phyloP scores from a whole-genome alignment of 2,329 filamentous ascomycete genomes.

The Curvularia eragrostidis region DNA sequence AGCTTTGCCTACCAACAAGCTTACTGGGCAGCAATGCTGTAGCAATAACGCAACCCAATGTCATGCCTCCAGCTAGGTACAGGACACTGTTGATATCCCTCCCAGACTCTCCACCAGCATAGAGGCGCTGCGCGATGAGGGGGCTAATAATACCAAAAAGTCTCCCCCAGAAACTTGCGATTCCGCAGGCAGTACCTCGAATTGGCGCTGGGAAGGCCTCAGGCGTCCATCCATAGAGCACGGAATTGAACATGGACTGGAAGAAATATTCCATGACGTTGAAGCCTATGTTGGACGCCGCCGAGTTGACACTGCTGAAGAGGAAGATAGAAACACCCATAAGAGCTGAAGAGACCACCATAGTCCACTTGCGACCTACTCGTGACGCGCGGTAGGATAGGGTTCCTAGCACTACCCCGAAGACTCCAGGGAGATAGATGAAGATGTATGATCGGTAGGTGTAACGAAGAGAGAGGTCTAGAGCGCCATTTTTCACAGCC shows the following conservation, averaged over 20 bases:
- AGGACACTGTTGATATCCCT: slow-evolving; percentile 59
- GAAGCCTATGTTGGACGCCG: slow-evolving; percentile 57
- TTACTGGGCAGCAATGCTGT: slow-evolving; percentile 58
- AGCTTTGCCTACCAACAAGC: slow-evolving; percentile 34
- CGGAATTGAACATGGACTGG: slow-evolving; percentile 60
- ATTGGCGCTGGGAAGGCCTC: slow-evolving; percentile 61
- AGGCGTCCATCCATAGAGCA: slow-evolving; percentile 61
- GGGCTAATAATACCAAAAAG: slow-evolving; percentile 66
- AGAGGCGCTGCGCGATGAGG: slow-evolving; percentile 59
- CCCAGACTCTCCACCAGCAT: slow-evolving; percentile 33
- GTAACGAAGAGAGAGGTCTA: slow-evolving; percentile 52
- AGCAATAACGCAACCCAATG: slow-evolving; percentile 60
- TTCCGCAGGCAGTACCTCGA: slow-evolving; percentile 60
- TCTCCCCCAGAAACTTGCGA: slow-evolving; percentile 66
- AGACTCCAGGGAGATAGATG: slow-evolving; percentile 61
- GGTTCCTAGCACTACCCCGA: slow-evolving; percentile 59
- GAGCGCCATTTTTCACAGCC: slow-evolving; percentile 59
- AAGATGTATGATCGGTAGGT: slow-evolving; percentile 63
- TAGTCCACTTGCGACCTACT: slow-evolving; percentile 56
- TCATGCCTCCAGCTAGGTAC: slow-evolving; percentile 64
- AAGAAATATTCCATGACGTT: slow-evolving; percentile 63
- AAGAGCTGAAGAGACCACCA: slow-evolving; percentile 53
- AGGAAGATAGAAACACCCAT: slow-evolving; percentile 56
- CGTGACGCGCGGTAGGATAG: slow-evolving; percentile 55
- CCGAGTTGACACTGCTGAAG: slow-evolving; percentile 54